phyloP scores from a whole-genome alignment of 73 alveolate genomes.

The Tetrahymena borealis region DNA sequence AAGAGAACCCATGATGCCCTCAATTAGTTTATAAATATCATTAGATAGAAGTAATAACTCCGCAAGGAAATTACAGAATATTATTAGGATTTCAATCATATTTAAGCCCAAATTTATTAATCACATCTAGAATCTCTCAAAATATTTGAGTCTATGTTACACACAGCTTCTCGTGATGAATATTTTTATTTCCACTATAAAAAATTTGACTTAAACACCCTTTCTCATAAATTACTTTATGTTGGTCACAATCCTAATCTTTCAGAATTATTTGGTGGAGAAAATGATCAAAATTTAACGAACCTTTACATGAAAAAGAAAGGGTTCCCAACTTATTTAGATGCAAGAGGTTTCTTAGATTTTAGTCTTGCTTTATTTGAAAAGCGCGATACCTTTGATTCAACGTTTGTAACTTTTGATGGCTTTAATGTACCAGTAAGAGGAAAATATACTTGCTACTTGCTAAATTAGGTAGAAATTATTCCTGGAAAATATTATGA shows the following conservation, averaged over 20 bases:
- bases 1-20: background rate
- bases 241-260: constrained; percentile 2
- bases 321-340: background rate
- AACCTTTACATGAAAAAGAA: background rate
- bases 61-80: background rate
- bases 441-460: background rate
- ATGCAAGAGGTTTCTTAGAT: background rate
- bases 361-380: background rate
- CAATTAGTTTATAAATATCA: background rate
- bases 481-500: background rate
- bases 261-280: background rate
- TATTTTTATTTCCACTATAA: background rate
- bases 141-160: background rate
- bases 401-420: background rate
- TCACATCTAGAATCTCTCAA: background rate
- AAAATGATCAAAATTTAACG: background rate
- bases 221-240: background rate
- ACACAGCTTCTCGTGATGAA: background rate
- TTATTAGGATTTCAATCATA: background rate
- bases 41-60: background rate
- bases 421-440: background rate
- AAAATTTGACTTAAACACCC: background rate
- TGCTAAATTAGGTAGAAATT: background rate
- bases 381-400: background rate
- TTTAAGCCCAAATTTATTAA: background rate